Evolutionary conservation across 2,329 filamentous ascomycete species (phyloP).

Genomic region (Claviceps sp.): DNA sequence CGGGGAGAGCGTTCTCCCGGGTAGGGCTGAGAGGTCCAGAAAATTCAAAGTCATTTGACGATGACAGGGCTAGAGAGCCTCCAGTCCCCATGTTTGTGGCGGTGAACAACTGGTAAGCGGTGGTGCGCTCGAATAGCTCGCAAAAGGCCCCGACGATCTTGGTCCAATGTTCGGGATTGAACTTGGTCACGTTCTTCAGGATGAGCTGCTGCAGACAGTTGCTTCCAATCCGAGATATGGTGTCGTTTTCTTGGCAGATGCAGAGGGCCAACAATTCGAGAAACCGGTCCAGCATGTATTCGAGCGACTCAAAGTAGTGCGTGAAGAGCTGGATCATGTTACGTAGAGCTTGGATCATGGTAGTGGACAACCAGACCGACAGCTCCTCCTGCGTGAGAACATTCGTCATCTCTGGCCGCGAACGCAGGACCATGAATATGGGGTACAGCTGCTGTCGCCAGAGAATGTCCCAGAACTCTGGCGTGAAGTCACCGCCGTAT

Average conservation of each 20-base stretch:
- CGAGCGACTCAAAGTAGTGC: slow-evolving; percentile 90
- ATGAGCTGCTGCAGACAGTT: slow-evolving; percentile 97
- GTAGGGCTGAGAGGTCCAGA: slow-evolving; percentile 29
- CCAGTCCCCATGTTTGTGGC: slow-evolving; percentile 50
- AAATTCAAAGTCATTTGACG: slow-evolving; percentile 39
- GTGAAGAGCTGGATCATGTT: slow-evolving; percentile 99
- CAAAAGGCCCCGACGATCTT: slow-evolving; percentile 95
- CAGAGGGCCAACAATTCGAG: slow-evolving; percentile 86
- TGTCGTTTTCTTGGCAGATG: slow-evolving; percentile 98
- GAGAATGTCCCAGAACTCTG: slow-evolving; percentile 95
- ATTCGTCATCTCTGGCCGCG: slow-evolving; percentile 91
- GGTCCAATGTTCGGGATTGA: slow-evolving; percentile 74
- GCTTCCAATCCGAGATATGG: slow-evolving; percentile 91
- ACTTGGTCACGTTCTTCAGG: slow-evolving; percentile 89
- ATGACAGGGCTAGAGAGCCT: slow-evolving; percentile 35
- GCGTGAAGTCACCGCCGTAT: slow-evolving; percentile 82
- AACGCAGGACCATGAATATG: slow-evolving; percentile 96
- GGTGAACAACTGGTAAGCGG: slow-evolving; percentile 88
- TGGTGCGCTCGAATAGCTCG: slow-evolving; percentile 86
- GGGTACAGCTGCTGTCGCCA: slow-evolving; percentile 96
- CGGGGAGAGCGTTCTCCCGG: slow-evolving; percentile 20
- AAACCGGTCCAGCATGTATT: slow-evolving; percentile 98
- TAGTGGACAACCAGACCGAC: slow-evolving; percentile 96
- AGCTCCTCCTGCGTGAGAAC: slow-evolving; percentile 92
- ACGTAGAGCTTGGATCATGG: slow-evolving; percentile 94